phyloP scores from a whole-genome alignment of 441 rosid genomes.

The Euphorbia celastroides region DNA sequence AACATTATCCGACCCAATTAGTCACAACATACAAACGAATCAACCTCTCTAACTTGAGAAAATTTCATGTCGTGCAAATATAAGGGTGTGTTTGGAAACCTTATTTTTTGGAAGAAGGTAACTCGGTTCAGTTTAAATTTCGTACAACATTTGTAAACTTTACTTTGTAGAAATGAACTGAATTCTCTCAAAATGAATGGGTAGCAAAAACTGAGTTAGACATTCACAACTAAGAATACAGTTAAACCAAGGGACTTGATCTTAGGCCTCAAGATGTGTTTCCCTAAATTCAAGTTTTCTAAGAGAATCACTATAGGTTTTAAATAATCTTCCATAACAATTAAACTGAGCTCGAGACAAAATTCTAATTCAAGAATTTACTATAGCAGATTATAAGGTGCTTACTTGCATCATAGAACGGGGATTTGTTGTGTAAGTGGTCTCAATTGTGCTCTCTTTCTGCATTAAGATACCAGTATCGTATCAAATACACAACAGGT shows the following conservation, averaged over 20 bases:
- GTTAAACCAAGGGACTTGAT: not conserved
- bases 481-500: not conserved
- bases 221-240: not conserved
- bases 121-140: too few species aligned
- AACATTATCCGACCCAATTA: too few species aligned
- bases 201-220: not conserved
- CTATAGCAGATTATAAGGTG: not conserved
- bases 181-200: too few species aligned
- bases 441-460: slow-evolving; percentile 81
- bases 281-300: not conserved
- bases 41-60: not conserved
- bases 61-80: too few species aligned
- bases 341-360: slow-evolving; percentile 8
- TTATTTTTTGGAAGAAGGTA: too few species aligned
- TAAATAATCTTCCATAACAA: not conserved
- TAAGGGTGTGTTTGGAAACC: too few species aligned
- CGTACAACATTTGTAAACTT: too few species aligned
- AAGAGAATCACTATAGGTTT: not conserved
- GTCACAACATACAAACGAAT: not conserved
- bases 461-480: slow-evolving; percentile 28
- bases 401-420: slow-evolving; percentile 96
- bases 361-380: not conserved
- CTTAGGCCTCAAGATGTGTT: too few species aligned
- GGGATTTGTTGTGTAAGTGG: slow-evolving; percentile 85
- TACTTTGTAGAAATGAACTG: too few species aligned